Percentiles rank a stretch among this genome's conserved stretches.
These are phyloP conservation scores for Ophiostoma montium DNA, from an alignment of 2,329 filamentous ascomycete species.

Conservation along the genomic window DNA sequence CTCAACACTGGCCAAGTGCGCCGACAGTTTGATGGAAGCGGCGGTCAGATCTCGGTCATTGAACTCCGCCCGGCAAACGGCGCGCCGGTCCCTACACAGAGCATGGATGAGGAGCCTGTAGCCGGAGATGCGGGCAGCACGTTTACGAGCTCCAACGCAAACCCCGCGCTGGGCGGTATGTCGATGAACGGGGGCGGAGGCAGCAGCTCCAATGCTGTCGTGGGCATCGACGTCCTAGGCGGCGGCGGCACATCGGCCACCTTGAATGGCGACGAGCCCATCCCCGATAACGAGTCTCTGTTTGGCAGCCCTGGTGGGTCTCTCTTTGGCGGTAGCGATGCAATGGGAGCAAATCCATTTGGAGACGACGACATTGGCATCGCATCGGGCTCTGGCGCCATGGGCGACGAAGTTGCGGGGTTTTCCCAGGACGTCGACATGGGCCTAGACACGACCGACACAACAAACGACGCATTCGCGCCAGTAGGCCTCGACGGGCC, in stretches of 20 bases:
- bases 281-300: conserved; percentile 59
- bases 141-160: conserved; percentile 61
- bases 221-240: conserved; percentile 15
- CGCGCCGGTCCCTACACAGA: conserved; percentile 54
- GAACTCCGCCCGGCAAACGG: conserved; percentile 70
- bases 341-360: conserved; percentile 45
- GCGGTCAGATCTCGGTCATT: conserved; percentile 74
- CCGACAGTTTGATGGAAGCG: conserved; percentile 62
- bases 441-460: conserved; percentile 26
- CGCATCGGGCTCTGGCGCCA: conserved; percentile 24
- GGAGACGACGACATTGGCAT: conserved; percentile 55
- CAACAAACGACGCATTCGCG: conserved; percentile 19
- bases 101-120: conserved; percentile 43
- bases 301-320: conserved; percentile 74
- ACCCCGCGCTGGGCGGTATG: conserved; percentile 41
- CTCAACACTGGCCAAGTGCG: conserved; percentile 69
- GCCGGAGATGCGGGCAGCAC: conserved; percentile 56
- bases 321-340: conserved; percentile 70
- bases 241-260: conserved; percentile 23
- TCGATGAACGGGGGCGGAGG: conserved; percentile 20
- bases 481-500: not conserved
- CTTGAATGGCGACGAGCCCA: conserved; percentile 23
- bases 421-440: conserved; percentile 18
- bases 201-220: conserved; percentile 21
- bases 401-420: conserved; percentile 3